Percentiles rank a stretch among this genome's conserved stretches.
These are phyloP conservation scores for Sambucus nigra DNA, from an alignment of 129 eudicot genomes.

Conservation along the genomic window DNA sequence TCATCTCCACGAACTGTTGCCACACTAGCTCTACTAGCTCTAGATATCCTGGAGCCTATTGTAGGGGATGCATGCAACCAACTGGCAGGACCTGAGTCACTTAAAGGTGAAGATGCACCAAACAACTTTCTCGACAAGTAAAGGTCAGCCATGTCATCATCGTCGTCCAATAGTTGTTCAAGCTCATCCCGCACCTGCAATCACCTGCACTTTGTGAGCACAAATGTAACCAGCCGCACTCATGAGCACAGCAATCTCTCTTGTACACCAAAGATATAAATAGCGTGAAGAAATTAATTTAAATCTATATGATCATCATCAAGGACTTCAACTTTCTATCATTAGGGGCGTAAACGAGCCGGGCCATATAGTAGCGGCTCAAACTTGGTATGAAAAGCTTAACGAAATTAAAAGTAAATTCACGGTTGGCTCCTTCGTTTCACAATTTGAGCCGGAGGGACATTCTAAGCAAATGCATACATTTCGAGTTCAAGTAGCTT, in stretches of 20 bases:
- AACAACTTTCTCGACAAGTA: conserved; percentile 77
- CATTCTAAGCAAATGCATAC: too few species aligned
- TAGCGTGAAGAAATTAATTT: too few species aligned
- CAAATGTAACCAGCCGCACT: neutral
- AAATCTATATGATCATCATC: too few species aligned
- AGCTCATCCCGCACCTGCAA: conserved; percentile 93
- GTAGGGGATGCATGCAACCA: conserved; percentile 76
- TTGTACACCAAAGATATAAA: too few species aligned
- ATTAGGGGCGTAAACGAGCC: too few species aligned
- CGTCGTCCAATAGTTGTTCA: conserved; percentile 90
- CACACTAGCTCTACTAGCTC: conserved; percentile 83
- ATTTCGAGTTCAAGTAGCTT: too few species aligned
- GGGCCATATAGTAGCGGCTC: too few species aligned
- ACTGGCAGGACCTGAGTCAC: conserved; percentile 75
- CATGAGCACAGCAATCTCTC: neutral
- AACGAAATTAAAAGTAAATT: too few species aligned
- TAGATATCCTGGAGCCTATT: conserved; percentile 73
- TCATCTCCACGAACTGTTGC: conserved; percentile 78
- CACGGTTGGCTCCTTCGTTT: too few species aligned
- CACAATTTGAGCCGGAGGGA: too few species aligned
- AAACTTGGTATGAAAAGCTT: too few species aligned
- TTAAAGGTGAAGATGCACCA: conserved; percentile 53
- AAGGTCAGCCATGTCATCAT: conserved; percentile 94
- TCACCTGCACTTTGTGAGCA: conserved; percentile 6
- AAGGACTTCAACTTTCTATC: too few species aligned